Percentiles rank a stretch among this genome's conserved stretches.
Conservation (phyloP, 148 eudicot genomes). For the Diospyros kaki region DNA sequence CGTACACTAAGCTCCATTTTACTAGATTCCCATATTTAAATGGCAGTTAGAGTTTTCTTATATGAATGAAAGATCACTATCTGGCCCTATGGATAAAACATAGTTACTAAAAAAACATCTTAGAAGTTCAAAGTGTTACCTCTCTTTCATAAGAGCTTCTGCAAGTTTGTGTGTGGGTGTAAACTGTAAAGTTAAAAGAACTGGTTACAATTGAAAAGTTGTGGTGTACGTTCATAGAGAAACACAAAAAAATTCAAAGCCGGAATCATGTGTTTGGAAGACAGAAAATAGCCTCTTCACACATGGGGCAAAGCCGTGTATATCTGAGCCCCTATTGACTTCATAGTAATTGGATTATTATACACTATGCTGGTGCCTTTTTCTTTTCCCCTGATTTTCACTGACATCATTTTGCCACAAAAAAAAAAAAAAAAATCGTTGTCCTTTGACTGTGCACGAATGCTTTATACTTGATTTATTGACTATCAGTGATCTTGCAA, state of each 20-base stretch:
- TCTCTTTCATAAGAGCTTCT: not conserved
- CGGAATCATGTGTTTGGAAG: too few species aligned
- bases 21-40: not conserved
- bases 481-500: too few species aligned
- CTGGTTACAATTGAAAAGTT: constrained; percentile 1
- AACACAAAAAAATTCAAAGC: not conserved
- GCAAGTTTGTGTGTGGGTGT: not conserved
- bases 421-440: too few species aligned
- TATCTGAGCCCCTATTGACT: too few species aligned
- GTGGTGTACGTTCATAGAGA: not conserved
- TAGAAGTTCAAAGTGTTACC: not conserved
- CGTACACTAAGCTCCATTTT: not conserved
- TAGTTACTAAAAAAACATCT: not conserved
- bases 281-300: too few species aligned
- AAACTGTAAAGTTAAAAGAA: not conserved
- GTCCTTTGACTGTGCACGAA: not conserved
- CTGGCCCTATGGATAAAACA: not conserved
- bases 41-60: not conserved
- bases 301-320: too few species aligned
- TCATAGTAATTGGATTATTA: too few species aligned
- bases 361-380: too few species aligned
- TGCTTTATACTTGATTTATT: too few species aligned
- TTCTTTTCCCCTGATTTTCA: too few species aligned
- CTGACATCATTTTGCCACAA: too few species aligned
- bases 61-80: too few species aligned